A percentile compares a stretch with the other conserved stretches of the same genome.
Evolutionary conservation across 1,284 basidiomycete species (phyloP).

Genomic region (Ganoderma lucidum): DNA sequence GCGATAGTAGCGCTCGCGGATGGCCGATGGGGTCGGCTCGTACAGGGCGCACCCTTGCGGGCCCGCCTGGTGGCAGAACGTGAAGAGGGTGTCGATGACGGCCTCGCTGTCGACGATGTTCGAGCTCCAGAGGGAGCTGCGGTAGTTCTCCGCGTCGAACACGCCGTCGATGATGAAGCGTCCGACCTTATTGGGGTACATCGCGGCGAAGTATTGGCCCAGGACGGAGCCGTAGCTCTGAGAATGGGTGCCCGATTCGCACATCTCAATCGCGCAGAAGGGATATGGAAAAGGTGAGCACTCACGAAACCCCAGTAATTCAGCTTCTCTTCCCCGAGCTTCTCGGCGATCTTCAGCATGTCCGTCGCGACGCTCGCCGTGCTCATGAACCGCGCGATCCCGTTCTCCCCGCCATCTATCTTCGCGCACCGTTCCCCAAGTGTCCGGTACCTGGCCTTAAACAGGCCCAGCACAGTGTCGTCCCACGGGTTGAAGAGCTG

Average conservation of each 20-base stretch:
- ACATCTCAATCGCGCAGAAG: too few relatives aligned
- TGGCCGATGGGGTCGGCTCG: constrained; percentile 40
- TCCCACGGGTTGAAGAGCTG: constrained; percentile 24
- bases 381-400: constrained; percentile 48
- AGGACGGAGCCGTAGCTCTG: constrained; percentile 55
- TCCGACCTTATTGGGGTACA: constrained; percentile 53
- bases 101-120: constrained; percentile 40
- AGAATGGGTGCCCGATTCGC: too few relatives aligned
- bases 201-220: constrained; percentile 51
- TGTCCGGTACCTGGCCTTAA: constrained; percentile 18
- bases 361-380: constrained; percentile 57
- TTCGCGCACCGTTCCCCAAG: constrained; percentile 26
- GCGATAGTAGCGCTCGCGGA: constrained; percentile 39
- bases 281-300: not conserved
- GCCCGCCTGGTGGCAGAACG: constrained; percentile 47
- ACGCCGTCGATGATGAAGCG: constrained; percentile 45
- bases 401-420: constrained; percentile 35
- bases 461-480: constrained; percentile 16
- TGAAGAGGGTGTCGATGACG: constrained; percentile 45
- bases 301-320: constrained; percentile 63
- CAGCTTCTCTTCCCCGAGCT: constrained; percentile 54
- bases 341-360: constrained; percentile 57
- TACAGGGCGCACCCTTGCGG: constrained; percentile 48
- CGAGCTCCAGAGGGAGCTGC: constrained; percentile 35
- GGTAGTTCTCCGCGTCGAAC: constrained; percentile 39